Evolutionary conservation across 2,329 filamentous ascomycete genomes (phyloP).

Genomic region (Fusarium cicatricum): DNA sequence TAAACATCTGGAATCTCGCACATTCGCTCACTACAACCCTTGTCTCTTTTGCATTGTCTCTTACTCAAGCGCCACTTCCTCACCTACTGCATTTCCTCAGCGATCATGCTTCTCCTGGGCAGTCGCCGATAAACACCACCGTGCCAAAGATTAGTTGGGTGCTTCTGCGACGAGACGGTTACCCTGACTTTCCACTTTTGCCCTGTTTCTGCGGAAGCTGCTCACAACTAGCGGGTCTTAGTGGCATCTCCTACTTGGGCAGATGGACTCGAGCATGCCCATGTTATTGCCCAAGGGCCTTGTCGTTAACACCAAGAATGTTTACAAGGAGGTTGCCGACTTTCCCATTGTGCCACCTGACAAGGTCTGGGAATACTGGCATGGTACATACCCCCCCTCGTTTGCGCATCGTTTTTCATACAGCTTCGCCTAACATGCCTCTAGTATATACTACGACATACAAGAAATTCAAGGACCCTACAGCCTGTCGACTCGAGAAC

Average conservation of each 20-base stretch:
- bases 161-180: constrained; percentile 15
- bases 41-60: neutral
- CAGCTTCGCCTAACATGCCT: constrained; percentile 22
- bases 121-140: constrained; percentile 28
- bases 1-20: neutral
- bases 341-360: constrained; percentile 60
- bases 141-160: constrained; percentile 15
- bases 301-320: constrained; percentile 60
- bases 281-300: constrained; percentile 66
- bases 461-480: constrained; percentile 67
- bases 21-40: constrained; percentile 5
- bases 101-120: constrained; percentile 36
- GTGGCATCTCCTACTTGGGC: constrained; percentile 7
- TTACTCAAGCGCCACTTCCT: neutral
- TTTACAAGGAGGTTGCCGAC: constrained; percentile 64
- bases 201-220: neutral
- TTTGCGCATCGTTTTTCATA: neutral
- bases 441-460: constrained; percentile 69
- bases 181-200: neutral
- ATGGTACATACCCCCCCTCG: constrained; percentile 53
- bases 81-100: constrained; percentile 8
- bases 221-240: constrained; percentile 10
- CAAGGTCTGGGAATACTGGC: constrained; percentile 64
- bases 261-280: constrained; percentile 49
- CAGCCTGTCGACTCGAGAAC: constrained; percentile 67